A percentile compares a stretch with the other conserved stretches of the same genome.
These are phyloP conservation scores for Chlorencoelia australis DNA, from an alignment of 2,329 filamentous ascomycete genomes.

Conservation along the genomic window DNA sequence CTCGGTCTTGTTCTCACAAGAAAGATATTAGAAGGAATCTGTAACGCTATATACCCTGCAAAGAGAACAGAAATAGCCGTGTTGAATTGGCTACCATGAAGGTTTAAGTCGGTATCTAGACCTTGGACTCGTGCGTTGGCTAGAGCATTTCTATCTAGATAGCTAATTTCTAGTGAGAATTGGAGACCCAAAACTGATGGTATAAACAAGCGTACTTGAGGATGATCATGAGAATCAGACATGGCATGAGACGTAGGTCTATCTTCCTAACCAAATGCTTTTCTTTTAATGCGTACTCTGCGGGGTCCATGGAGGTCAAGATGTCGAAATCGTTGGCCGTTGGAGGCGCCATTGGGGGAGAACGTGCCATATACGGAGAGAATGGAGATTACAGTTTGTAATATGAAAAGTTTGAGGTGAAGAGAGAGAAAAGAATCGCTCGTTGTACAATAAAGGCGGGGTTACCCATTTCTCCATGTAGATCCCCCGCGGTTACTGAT, in stretches of 20 bases:
- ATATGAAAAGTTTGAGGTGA: no score
- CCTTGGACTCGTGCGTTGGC: constrained; percentile 43
- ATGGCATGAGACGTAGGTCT: constrained; percentile 15
- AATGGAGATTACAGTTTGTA: background rate
- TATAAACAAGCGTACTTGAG: constrained; percentile 8
- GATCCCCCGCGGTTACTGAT: background rate
- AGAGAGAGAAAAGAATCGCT: no score
- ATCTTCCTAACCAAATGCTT: constrained; percentile 12
- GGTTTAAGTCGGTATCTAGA: constrained; percentile 32
- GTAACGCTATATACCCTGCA: constrained; percentile 1
- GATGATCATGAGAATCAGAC: constrained; percentile 14
- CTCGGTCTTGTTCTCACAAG: no score
- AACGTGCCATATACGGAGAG: background rate
- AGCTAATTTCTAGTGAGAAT: constrained; percentile 48
- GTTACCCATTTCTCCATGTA: no score
- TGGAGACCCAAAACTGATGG: constrained; percentile 24
- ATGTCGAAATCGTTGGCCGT: constrained; percentile 4
- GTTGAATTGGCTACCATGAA: constrained; percentile 34
- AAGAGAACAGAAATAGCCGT: constrained; percentile 18
- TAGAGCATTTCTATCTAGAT: constrained; percentile 50
- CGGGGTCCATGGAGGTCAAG: constrained; percentile 4
- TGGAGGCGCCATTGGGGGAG: background rate
- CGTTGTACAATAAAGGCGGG: background rate
- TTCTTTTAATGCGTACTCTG: constrained; percentile 8
- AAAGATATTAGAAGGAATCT: constrained; percentile 31